Percentiles rank a stretch among this genome's conserved stretches.
These are phyloP conservation scores for Phytophthora palmivora DNA, from an alignment of 352 stramenopile species.

Conservation along the genomic window DNA sequence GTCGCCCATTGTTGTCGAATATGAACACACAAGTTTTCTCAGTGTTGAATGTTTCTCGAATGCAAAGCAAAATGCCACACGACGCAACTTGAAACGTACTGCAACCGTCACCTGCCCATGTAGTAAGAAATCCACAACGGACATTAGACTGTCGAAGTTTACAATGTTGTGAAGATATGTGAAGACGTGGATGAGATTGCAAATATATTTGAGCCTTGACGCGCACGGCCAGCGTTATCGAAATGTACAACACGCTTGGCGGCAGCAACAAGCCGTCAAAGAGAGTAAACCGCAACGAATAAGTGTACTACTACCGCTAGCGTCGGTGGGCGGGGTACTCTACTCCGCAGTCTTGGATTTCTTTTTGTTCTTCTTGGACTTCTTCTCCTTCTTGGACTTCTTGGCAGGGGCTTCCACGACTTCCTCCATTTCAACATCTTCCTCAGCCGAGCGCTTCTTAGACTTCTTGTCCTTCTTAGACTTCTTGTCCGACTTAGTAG, in stretches of 20 bases:
- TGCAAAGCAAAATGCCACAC: background rate
- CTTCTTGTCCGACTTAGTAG: constrained; percentile 60
- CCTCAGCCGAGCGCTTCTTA: constrained; percentile 82
- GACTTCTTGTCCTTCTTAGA: constrained; percentile 79
- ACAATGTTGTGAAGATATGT: too few species aligned
- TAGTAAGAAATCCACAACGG: constrained; percentile 29
- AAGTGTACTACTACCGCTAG: constrained; percentile 58
- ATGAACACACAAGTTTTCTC: background rate
- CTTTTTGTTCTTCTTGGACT: constrained; percentile 78
- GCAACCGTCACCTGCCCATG: constrained; percentile 25
- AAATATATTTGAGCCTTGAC: constrained; percentile 44
- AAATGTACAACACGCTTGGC: constrained; percentile 36
- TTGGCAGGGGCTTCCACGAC: constrained; percentile 71
- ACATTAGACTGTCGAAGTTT: too few species aligned
- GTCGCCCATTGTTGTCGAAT: constrained; percentile 22
- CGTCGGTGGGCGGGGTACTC: constrained; percentile 38
- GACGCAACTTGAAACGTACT: constrained; percentile 27
- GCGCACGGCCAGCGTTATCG: constrained; percentile 38
- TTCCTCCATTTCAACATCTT: constrained; percentile 62
- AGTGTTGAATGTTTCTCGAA: constrained; percentile 21
- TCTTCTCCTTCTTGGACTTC: constrained; percentile 87
- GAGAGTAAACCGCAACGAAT: constrained; percentile 37
- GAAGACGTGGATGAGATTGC: constrained; percentile 31
- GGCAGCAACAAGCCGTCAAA: constrained; percentile 31
- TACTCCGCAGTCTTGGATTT: constrained; percentile 82